Conservation (phyloP, 805 yeast species). For the Myxozyma geophila region DNA sequence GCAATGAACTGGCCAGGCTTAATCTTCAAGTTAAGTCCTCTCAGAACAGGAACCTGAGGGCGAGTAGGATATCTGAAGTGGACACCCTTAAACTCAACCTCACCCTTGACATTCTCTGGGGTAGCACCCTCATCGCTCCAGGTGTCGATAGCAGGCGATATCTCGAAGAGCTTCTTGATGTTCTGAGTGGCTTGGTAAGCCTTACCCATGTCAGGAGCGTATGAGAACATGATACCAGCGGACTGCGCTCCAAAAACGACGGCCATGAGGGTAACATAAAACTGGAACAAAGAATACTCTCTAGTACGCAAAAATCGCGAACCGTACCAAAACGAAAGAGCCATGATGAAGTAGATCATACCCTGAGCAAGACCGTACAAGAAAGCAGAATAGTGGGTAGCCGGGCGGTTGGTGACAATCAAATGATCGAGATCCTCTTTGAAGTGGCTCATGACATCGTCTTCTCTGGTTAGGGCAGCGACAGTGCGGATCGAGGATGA, state of each 20-base stretch:
- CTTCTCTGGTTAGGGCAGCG: conserved; percentile 50
- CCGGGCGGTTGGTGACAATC: conserved; percentile 25
- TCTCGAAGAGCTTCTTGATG: conserved; percentile 44
- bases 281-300: conserved; percentile 44
- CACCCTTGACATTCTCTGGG: conserved; percentile 49
- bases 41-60: conserved; percentile 41
- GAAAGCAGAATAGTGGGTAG: conserved; percentile 40
- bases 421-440: conserved; percentile 23
- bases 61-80: conserved; percentile 45
- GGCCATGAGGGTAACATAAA: conserved; percentile 49
- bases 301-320: conserved; percentile 45
- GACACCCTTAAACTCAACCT: conserved; percentile 53
- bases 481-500: conserved; percentile 51
- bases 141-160: conserved; percentile 46
- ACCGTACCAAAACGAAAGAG: conserved; percentile 53
- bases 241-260: conserved; percentile 51
- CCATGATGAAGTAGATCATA: conserved; percentile 49
- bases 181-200: conserved; percentile 49
- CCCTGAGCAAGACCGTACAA: conserved; percentile 50
- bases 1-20: conserved; percentile 88
- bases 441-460: conserved; percentile 45
- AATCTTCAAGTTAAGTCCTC: conserved; percentile 42
- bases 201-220: conserved; percentile 53
- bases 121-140: conserved; percentile 43
- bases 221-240: conserved; percentile 52